Evolutionary conservation across 192 early-diverging fungal genomes (phyloP).

Genomic region (Gigaspora rosea): DNA sequence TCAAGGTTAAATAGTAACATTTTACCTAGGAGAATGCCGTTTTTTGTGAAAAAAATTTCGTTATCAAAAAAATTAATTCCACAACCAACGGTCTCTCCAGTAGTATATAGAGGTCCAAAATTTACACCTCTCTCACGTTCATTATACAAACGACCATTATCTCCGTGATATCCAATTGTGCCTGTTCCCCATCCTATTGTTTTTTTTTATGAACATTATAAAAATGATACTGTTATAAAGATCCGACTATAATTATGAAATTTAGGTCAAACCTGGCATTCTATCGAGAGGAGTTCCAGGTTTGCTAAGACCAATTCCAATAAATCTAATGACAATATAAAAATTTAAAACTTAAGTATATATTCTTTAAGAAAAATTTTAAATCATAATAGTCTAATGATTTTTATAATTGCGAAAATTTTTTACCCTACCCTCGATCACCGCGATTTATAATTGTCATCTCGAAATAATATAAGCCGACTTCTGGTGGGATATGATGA

Average conservation of each 20-base stretch:
- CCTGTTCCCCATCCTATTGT: constrained; percentile 76
- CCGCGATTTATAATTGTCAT: constrained; percentile 81
- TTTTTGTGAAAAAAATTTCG: constrained; percentile 87
- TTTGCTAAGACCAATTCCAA: constrained; percentile 81
- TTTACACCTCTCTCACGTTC: constrained; percentile 68
- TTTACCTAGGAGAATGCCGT: constrained; percentile 72
- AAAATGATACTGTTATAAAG: not conserved
- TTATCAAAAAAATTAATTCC: constrained; percentile 79
- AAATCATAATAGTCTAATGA: not conserved
- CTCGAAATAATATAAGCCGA: constrained; percentile 93
- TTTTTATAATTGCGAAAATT: not conserved
- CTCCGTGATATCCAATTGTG: constrained; percentile 96
- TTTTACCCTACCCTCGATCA: constrained; percentile 74
- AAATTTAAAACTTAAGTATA: not conserved
- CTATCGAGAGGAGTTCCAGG: constrained; percentile 53
- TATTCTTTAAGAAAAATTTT: not conserved
- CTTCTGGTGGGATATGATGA: constrained; percentile 74
- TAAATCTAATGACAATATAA: constrained; percentile 46
- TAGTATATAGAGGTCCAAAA: constrained; percentile 88
- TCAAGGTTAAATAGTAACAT: too few species aligned
- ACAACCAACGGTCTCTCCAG: constrained; percentile 91
- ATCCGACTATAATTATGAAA: not conserved
- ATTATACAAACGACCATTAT: constrained; percentile 84
- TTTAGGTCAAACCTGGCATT: constrained; percentile 71
- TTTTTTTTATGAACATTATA: not conserved